Evolutionary conservation across 1,139 yeast genomes (phyloP).

Genomic region (Hansenula sp.): DNA sequence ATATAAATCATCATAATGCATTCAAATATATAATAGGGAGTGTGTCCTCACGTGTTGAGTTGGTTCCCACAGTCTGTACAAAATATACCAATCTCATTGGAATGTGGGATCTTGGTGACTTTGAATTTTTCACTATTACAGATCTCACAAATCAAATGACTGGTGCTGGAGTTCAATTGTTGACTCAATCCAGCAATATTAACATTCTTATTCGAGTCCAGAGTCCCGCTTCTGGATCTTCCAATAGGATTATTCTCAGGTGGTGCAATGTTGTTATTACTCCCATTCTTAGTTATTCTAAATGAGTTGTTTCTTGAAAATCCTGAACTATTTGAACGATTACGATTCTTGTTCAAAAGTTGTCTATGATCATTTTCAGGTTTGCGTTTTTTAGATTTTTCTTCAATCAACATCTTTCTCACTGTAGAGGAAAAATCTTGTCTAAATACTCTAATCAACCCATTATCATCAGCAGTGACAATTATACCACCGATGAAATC

Average conservation of each 20-base stretch:
- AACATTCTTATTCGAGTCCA: slow-evolving; percentile 8
- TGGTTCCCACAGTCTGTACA: slow-evolving; percentile 33
- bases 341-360: slow-evolving; percentile 8
- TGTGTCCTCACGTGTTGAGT: slow-evolving; percentile 11
- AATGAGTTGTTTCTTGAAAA: slow-evolving; percentile 13
- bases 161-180: slow-evolving; percentile 10
- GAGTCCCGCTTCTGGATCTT: slow-evolving; percentile 19
- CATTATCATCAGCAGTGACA: slow-evolving; percentile 73
- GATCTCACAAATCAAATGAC: slow-evolving; percentile 27
- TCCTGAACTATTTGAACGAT: slow-evolving; percentile 13
- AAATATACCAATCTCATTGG: slow-evolving; percentile 13
- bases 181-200: slow-evolving; percentile 1
- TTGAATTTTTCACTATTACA: slow-evolving; percentile 32
- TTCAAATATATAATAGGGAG: no score
- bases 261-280: not conserved
- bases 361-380: slow-evolving; percentile 9
- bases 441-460: slow-evolving; percentile 71
- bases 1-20: no score
- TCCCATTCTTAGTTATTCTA: slow-evolving; percentile 1
- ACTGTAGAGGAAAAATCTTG: slow-evolving; percentile 61
- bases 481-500: slow-evolving; percentile 37
- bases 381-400: slow-evolving; percentile 15
- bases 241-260: slow-evolving; percentile 5
- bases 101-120: slow-evolving; percentile 13
- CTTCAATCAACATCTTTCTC: slow-evolving; percentile 27